Conservation (phyloP, 345 rosid species). For the Populus davidiana region DNA sequence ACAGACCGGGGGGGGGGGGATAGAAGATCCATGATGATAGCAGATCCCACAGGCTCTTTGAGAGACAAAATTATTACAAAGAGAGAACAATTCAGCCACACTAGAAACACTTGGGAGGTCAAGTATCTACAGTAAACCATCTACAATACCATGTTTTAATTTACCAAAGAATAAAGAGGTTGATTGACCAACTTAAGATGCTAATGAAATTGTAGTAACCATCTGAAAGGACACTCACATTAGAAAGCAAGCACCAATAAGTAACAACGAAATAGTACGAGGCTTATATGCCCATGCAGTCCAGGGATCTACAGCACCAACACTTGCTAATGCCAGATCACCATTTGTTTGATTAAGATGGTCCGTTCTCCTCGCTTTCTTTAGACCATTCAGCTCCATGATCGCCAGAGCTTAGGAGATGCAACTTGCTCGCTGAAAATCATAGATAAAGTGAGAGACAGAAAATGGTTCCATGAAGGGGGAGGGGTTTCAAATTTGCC, state of each 20-base stretch:
- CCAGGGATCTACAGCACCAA: conserved; percentile 88
- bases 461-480: background rate
- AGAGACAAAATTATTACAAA: background rate
- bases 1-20: background rate
- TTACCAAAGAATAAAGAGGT: background rate
- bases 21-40: background rate
- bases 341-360: conserved; percentile 54
- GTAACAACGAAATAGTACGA: conserved; percentile 80
- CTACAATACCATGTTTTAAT: background rate
- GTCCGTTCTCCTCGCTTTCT: conserved; percentile 51
- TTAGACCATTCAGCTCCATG: conserved; percentile 66
- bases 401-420: conserved; percentile 11
- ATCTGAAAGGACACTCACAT: conserved; percentile 54
- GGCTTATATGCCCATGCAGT: conserved; percentile 99
- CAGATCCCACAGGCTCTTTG: background rate
- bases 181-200: background rate
- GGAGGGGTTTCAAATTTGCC: background rate
- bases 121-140: background rate
- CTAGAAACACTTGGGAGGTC: background rate
- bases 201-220: background rate
- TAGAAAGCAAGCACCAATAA: conserved; percentile 87
- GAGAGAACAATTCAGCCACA: background rate
- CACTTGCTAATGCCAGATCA: conserved; percentile 22
- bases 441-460: background rate
- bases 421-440: conserved; percentile 31